These are phyloP conservation scores for Scutellaria baicalensis DNA, from an alignment of 257 asterid species.

Conservation along the genomic window DNA sequence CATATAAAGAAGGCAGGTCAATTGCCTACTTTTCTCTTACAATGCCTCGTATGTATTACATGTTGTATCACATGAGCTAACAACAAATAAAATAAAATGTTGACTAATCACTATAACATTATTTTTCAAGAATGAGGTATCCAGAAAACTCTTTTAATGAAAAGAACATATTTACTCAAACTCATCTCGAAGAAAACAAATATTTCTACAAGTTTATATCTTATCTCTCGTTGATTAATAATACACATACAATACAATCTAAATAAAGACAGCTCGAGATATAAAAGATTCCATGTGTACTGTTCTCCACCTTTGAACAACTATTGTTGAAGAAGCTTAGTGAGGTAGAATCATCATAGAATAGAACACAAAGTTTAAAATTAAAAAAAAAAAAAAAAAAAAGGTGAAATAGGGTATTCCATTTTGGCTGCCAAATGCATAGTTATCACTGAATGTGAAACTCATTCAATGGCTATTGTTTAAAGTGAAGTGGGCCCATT, in stretches of 20 bases:
- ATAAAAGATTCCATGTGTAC: neutral
- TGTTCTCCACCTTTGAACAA: too few species aligned
- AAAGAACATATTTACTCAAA: too few species aligned
- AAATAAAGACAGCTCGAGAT: too few species aligned
- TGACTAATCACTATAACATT: neutral
- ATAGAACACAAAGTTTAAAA: too few species aligned
- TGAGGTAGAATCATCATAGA: conserved; percentile 4
- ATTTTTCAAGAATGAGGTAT: too few species aligned
- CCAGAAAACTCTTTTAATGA: too few species aligned
- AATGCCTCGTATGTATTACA: conserved; percentile 3
- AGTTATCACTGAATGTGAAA: conserved; percentile 14
- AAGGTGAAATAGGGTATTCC: conserved; percentile 6
- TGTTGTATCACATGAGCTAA: conserved; percentile 7
- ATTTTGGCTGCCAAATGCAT: conserved; percentile 17
- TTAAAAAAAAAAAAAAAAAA: neutral
- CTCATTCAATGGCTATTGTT: conserved; percentile 21
- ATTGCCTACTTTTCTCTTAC: neutral
- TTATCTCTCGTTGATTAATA: too few species aligned
- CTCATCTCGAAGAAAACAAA: too few species aligned
- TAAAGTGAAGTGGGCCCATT: neutral
- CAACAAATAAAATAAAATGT: conserved; percentile 1
- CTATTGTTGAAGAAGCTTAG: neutral
- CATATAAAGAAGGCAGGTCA: conserved; percentile 18
- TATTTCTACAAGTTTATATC: too few species aligned
- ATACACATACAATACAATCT: neutral